These are phyloP conservation scores for Ilyonectria robusta DNA, from an alignment of 2,329 filamentous ascomycete species.

Conservation along the genomic window DNA sequence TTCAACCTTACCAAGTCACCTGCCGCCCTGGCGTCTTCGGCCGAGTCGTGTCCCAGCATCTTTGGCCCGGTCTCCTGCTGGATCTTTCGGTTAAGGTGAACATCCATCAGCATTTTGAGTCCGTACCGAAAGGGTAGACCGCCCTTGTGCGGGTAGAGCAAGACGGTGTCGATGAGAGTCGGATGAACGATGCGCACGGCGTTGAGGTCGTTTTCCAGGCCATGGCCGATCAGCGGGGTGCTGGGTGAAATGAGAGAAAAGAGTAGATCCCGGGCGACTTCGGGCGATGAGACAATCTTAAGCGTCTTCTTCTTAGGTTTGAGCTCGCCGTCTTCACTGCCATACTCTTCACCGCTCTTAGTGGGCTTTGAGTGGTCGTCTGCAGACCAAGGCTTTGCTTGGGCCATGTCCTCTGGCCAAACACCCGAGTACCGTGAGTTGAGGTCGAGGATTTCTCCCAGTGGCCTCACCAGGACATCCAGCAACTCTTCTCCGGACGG, in stretches of 20 bases:
- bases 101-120: constrained; percentile 81
- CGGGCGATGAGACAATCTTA: constrained; percentile 82
- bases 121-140: constrained; percentile 84
- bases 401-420: constrained; percentile 80
- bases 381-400: constrained; percentile 71
- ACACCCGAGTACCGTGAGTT: constrained; percentile 96
- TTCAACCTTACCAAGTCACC: constrained; percentile 86
- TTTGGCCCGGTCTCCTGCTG: constrained; percentile 74
- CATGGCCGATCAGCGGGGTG: constrained; percentile 92
- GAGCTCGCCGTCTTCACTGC: constrained; percentile 49
- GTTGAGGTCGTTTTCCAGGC: constrained; percentile 96
- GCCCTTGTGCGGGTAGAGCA: constrained; percentile 84
- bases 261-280: constrained; percentile 81
- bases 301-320: constrained; percentile 61
- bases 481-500: constrained; percentile 81
- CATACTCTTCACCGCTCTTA: constrained; percentile 44
- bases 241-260: constrained; percentile 81
- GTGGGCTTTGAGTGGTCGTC: constrained; percentile 41
- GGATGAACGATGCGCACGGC: constrained; percentile 87
- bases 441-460: constrained; percentile 88
- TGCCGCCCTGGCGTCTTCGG: constrained; percentile 90
- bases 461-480: constrained; percentile 87
- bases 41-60: constrained; percentile 85
- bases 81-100: constrained; percentile 81
- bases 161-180: constrained; percentile 85